phyloP scores from a whole-genome alignment of 1,284 basidiomycete species.

The Melampsora americana region DNA sequence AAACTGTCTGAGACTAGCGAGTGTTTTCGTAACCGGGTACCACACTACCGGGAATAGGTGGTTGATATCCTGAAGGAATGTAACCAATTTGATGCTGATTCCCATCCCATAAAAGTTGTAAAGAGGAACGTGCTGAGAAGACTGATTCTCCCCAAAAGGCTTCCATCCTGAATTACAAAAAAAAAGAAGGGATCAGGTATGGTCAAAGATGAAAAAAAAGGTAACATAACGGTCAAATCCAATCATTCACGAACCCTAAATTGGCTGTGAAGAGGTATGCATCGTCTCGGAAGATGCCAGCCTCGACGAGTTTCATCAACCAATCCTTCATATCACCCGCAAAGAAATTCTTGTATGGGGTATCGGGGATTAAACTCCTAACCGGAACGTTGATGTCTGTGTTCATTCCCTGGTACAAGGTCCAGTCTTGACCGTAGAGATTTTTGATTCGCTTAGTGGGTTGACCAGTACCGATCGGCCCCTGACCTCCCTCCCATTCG shows the following conservation, averaged over 20 bases:
- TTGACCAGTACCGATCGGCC: background rate
- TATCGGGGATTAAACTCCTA: background rate
- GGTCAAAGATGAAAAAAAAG: background rate
- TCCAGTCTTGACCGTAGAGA: background rate
- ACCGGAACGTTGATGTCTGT: background rate
- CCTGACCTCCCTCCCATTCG: background rate
- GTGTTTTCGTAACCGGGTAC: background rate
- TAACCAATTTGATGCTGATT: background rate
- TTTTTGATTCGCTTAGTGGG: background rate
- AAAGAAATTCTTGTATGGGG: background rate
- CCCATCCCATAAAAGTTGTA: background rate
- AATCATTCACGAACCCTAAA: background rate
- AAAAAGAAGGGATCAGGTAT: background rate
- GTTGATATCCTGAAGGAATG: background rate
- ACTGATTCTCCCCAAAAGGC: background rate
- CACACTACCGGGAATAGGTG: background rate
- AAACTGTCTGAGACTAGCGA: background rate
- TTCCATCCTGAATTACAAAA: background rate
- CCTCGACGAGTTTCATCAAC: constrained; percentile 1
- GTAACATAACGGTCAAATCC: background rate
- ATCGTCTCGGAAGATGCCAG: background rate
- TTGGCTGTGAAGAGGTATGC: background rate
- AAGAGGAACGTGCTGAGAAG: background rate
- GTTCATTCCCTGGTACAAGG: background rate
- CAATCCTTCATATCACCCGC: background rate